A percentile compares a stretch with the other conserved stretches of the same genome.
phyloP scores from a whole-genome alignment of 805 yeast genomes.

The Lipomyces yamanashiensis region DNA sequence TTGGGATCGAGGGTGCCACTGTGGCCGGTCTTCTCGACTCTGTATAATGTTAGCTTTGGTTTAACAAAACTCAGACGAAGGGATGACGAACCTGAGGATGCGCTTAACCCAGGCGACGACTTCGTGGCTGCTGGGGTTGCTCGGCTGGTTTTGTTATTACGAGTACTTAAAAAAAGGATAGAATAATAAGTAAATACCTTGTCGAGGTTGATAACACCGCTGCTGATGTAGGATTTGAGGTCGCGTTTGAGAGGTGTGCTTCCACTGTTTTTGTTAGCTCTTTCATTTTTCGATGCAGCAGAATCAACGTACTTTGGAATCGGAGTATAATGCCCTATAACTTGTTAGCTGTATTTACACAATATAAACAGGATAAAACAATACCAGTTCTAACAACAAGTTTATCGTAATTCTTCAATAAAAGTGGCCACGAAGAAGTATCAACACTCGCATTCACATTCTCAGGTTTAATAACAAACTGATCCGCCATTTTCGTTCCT shows the following conservation, averaged over 20 bases:
- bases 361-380: neutral
- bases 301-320: slow-evolving; percentile 36
- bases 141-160: slow-evolving; percentile 55
- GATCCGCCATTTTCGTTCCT: slow-evolving; percentile 12
- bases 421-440: slow-evolving; percentile 93
- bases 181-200: slow-evolving; percentile 48
- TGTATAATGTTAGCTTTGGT: slow-evolving; percentile 39
- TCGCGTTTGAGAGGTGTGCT: slow-evolving; percentile 94
- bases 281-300: too few relatives aligned
- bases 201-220: slow-evolving; percentile 97
- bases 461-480: slow-evolving; percentile 36
- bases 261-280: slow-evolving; percentile 51
- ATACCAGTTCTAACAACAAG: slow-evolving; percentile 83
- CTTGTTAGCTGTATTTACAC: neutral
- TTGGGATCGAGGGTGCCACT: slow-evolving; percentile 98
- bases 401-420: slow-evolving; percentile 92
- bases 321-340: slow-evolving; percentile 74
- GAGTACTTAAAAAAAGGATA: neutral
- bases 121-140: slow-evolving; percentile 98
- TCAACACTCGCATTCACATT: slow-evolving; percentile 62
- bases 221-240: slow-evolving; percentile 81
- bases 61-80: neutral
- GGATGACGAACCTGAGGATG: slow-evolving; percentile 54
- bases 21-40: slow-evolving; percentile 98
- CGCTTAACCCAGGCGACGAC: slow-evolving; percentile 99